phyloP scores from a whole-genome alignment of 306 rosid species.

The Quercus dentata region DNA sequence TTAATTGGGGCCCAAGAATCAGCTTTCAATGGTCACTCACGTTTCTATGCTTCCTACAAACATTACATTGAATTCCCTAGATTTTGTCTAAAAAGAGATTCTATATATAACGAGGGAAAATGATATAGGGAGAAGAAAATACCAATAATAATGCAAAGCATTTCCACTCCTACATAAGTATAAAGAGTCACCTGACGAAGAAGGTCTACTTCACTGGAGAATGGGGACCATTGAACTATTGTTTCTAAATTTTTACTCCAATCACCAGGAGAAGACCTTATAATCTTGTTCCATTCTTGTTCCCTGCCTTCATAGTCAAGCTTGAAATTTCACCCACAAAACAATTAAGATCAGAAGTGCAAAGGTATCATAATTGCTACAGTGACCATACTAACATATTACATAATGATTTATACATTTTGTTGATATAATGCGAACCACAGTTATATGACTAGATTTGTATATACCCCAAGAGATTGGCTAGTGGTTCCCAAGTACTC shows the following conservation, averaged over 20 bases:
- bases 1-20: not conserved
- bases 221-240: conserved; percentile 87
- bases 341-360: conserved; percentile 29
- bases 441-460: not conserved
- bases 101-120: not conserved
- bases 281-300: conserved; percentile 55
- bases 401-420: not conserved
- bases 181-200: conserved; percentile 50
- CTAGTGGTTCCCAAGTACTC: no score
- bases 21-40: not conserved
- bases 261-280: conserved; percentile 58
- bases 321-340: conserved; percentile 39
- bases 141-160: not conserved
- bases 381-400: not conserved
- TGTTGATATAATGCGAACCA: not conserved
- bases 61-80: not conserved
- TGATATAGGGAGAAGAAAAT: not conserved
- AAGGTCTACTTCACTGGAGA: conserved; percentile 71
- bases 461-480: no score
- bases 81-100: not conserved
- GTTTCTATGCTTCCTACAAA: not conserved
- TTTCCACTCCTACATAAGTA: not conserved
- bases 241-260: conserved; percentile 78
- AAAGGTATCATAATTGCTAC: not conserved
- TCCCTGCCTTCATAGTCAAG: conserved; percentile 75